These are phyloP conservation scores for Candida berthetii DNA, from an alignment of 805 yeast species.

Conservation along the genomic window DNA sequence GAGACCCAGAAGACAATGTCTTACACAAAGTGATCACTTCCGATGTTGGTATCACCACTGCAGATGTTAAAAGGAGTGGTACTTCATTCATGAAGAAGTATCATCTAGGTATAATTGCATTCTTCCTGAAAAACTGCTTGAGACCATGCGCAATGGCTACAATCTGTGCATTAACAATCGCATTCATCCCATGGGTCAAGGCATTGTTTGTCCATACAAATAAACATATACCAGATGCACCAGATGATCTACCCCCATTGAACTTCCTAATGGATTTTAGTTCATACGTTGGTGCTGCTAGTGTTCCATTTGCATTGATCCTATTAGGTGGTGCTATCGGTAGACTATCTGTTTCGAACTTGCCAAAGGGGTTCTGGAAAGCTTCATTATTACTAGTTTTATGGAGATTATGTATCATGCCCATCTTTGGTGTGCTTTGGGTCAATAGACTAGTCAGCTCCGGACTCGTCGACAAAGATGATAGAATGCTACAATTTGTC, in stretches of 20 bases:
- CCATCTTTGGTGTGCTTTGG: slow-evolving; percentile 71
- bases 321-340: slow-evolving; percentile 83
- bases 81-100: slow-evolving; percentile 9
- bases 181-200: slow-evolving; percentile 80
- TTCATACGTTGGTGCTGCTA: slow-evolving; percentile 76
- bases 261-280: slow-evolving; percentile 79
- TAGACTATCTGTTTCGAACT: slow-evolving; percentile 46
- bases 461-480: slow-evolving; percentile 51
- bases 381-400: slow-evolving; percentile 51
- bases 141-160: slow-evolving; percentile 72
- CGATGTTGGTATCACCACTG: slow-evolving; percentile 9
- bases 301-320: slow-evolving; percentile 78
- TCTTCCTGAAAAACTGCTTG: slow-evolving; percentile 40
- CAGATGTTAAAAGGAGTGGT: slow-evolving; percentile 9
- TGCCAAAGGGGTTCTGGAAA: slow-evolving; percentile 67
- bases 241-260: slow-evolving; percentile 76
- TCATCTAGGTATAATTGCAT: slow-evolving; percentile 24
- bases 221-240: slow-evolving; percentile 58
- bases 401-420: slow-evolving; percentile 57
- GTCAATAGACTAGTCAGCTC: slow-evolving; percentile 50
- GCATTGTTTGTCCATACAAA: slow-evolving; percentile 53
- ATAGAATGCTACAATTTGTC: slow-evolving; percentile 54
- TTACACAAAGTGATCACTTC: slow-evolving; percentile 10
- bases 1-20: slow-evolving; percentile 1
- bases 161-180: slow-evolving; percentile 54